Evolutionary conservation across 140 eudicot genomes (phyloP).

Genomic region (Flaveria floridana): DNA sequence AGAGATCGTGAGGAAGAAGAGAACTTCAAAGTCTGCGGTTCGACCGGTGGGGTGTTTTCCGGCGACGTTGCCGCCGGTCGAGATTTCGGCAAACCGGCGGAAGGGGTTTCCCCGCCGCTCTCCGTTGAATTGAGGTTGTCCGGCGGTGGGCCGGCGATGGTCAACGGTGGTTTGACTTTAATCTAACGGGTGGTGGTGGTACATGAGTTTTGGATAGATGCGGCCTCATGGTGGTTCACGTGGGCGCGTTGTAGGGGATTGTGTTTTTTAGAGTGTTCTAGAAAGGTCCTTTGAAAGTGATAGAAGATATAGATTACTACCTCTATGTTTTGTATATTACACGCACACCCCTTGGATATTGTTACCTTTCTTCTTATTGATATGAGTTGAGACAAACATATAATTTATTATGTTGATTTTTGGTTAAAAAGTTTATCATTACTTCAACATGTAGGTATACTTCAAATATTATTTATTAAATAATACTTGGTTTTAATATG

Average conservation of each 20-base stretch:
- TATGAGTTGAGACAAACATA: not conserved
- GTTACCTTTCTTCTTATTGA: not conserved
- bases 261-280: not conserved
- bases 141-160: slow-evolving; percentile 29
- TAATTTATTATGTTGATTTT: too few relatives aligned
- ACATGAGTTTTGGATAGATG: not conserved
- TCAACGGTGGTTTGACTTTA: slow-evolving; percentile 16
- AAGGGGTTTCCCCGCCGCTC: slow-evolving; percentile 66
- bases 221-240: too few relatives aligned
- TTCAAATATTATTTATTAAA: too few relatives aligned
- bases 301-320: slow-evolving; percentile 22
- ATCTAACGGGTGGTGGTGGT: slow-evolving; percentile 28
- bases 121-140: slow-evolving; percentile 32
- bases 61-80: slow-evolving; percentile 24
- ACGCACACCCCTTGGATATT: not conserved
- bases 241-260: too few relatives aligned
- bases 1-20: slow-evolving; percentile 62
- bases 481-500: too few relatives aligned
- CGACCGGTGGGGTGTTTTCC: slow-evolving; percentile 31
- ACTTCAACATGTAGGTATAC: too few relatives aligned
- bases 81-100: slow-evolving; percentile 50
- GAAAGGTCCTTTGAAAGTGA: slow-evolving; percentile 20
- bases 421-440: too few relatives aligned
- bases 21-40: slow-evolving; percentile 36
- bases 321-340: slow-evolving; percentile 22